phyloP scores from a whole-genome alignment of 257 asterid genomes.

The Echium plantagineum region DNA sequence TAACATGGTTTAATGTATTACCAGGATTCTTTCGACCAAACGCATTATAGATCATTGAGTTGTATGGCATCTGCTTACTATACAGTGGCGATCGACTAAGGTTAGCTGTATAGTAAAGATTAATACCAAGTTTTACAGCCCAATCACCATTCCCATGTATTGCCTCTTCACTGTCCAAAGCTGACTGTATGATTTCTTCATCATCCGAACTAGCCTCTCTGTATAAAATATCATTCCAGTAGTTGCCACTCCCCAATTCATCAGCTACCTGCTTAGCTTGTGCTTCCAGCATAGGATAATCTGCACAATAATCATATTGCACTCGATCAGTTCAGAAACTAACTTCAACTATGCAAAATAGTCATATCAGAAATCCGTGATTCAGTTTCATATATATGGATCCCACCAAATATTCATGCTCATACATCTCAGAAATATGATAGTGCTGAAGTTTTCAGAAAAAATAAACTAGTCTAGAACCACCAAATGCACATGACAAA shows the following conservation, averaged over 20 bases:
- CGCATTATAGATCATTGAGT: slow-evolving; percentile 53
- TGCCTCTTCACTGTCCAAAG: slow-evolving; percentile 72
- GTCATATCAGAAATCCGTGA: background rate
- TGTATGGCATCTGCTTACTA: slow-evolving; percentile 93
- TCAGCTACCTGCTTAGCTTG: slow-evolving; percentile 67
- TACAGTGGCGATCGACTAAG: slow-evolving; percentile 94
- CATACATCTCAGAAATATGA: too few species aligned
- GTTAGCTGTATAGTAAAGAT: slow-evolving; percentile 86
- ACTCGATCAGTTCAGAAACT: too few species aligned
- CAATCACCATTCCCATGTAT: slow-evolving; percentile 90
- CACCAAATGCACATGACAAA: background rate
- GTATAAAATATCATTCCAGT: slow-evolving; percentile 55
- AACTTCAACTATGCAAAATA: too few species aligned
- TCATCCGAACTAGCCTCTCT: slow-evolving; percentile 57
- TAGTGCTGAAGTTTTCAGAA: too few species aligned
- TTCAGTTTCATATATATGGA: background rate
- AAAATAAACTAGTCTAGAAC: background rate
- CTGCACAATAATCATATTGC: slow-evolving; percentile 27
- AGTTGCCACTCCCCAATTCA: slow-evolving; percentile 39
- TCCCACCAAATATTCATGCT: too few species aligned
- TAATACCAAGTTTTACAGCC: slow-evolving; percentile 92
- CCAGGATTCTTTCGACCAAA: slow-evolving; percentile 59
- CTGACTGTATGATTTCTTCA: slow-evolving; percentile 50
- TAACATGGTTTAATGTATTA: slow-evolving; percentile 20
- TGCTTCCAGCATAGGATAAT: slow-evolving; percentile 74